Evolutionary conservation across 2,329 filamentous ascomycete genomes (phyloP), one percentile per base, ranked within the genome.

Genomic region (Stemphylium beticola): DNA sequence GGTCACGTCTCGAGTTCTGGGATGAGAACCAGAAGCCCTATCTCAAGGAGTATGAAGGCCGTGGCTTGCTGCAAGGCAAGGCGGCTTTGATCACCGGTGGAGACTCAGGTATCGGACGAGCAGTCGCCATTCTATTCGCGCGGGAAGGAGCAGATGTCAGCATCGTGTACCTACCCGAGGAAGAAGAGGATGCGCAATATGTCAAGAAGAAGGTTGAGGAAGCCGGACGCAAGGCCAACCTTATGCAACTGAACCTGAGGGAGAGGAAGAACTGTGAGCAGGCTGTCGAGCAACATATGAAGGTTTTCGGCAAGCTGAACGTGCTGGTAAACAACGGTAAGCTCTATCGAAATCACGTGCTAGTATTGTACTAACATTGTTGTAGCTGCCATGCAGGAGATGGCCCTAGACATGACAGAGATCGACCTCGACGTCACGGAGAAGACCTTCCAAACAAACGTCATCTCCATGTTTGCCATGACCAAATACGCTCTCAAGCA

Each of bases 391-490:
- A 83, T 83, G 68, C 83, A 87, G 68, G 76, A 81, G 32, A 80
- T 82, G 71, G 83, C 78, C 66, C 68, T 78, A 5, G 77, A 85
- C 29, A 79, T 85, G 17, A 73, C 76, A 31, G 77, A 85, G 1
- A 85, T 84, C 24, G 78, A 85, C 64, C 76, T 87, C 0, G 77
- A 82, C 12, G 73, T 78, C 0, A 82, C 86, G 0, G 81, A 85
- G 57, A 82, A 79, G 59, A 82, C 81, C 0, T 87, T 86, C 76
- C 79, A 90, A 72, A 90, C 85, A 33, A 93, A 93, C 76, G 90
- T 93, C 67, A 87, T 92, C 74, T 83, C 87, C 9, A 88, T 85
- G 78, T 93, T 91, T 79, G 92, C 86, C 76, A 79, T 92, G 31
- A 82, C 89, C 52, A 93, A 93, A 73, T 90, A 92, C 67, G 77